Conservation (phyloP, 768 basidiomycete species). For the Amyloporia xantha region DNA sequence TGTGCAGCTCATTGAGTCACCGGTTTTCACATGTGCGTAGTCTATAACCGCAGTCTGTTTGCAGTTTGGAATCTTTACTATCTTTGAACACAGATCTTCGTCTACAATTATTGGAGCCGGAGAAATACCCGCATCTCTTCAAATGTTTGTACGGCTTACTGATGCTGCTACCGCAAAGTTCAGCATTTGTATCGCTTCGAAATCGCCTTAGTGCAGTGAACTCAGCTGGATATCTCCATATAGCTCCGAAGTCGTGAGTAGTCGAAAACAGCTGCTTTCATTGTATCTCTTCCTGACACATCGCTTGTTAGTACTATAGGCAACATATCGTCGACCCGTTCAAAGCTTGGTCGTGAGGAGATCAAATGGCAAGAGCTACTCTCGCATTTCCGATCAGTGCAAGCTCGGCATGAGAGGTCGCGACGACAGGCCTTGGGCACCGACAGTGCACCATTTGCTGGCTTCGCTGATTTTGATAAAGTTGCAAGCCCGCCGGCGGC, state of each 20-base stretch:
- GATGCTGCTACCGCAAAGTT: constrained; percentile 96
- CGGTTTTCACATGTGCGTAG: constrained; percentile 89
- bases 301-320: constrained; percentile 13
- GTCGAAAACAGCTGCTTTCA: background rate
- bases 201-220: constrained; percentile 94
- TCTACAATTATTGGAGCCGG: constrained; percentile 92
- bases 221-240: constrained; percentile 89
- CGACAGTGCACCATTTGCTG: constrained; percentile 48
- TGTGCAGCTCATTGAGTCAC: constrained; percentile 95
- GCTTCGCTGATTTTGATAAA: constrained; percentile 41
- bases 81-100: constrained; percentile 54
- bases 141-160: constrained; percentile 96
- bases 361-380: constrained; percentile 98
- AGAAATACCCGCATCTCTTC: constrained; percentile 92
- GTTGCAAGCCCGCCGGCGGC: constrained; percentile 20
- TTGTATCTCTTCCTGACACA: background rate
- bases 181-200: constrained; percentile 89
- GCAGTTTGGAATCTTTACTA: background rate
- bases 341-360: constrained; percentile 77
- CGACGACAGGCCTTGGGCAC: constrained; percentile 70
- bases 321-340: constrained; percentile 48
- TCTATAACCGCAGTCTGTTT: background rate
- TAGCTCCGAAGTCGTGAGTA: constrained; percentile 77
- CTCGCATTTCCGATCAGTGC: constrained; percentile 84
- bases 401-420: constrained; percentile 88